Evolutionary conservation across 2,329 filamentous ascomycete genomes (phyloP), one percentile per base, ranked within the genome.

Genomic region (Trichoderma sp.): DNA sequence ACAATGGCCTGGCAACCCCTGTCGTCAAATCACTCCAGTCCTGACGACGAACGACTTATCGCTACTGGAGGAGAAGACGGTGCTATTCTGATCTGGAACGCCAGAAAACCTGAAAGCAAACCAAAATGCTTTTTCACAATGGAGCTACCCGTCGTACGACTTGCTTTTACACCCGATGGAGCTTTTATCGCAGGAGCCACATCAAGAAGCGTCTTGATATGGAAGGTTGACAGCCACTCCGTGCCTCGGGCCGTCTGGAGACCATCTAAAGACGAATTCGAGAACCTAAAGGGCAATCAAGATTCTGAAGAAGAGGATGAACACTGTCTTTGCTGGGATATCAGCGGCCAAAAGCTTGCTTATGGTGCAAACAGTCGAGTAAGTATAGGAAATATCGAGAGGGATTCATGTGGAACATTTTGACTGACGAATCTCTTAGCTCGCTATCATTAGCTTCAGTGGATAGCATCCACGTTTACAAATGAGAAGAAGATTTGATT

Each of bases 291-390:
- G 39, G 10, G 37, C 28, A 55, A 55, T 16, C 63, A 55, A 46
- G 63, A 66, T 18, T 49, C 63, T 8, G 87, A 89, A 26, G 87
- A 89, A 55, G 87, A 89, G 72, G 85, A 89, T 56, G 84, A 86
- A 70, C 86, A 89, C 73, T 89, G 86, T 67, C 75, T 90, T 21
- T 85, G 84, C 71, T 90, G 88, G 88, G 87, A 90, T 77, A 81
- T 84, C 5, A 84, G 84, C 61, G 88, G 88, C 5, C 84, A 87
- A 71, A 89, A 86, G 73, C 79, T 90, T 68, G 88, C 88, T 0
- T 90, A 89, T 75, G 88, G 87, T 18, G 84, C 86, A 6, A 89
- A 89, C 73, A 89, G 84, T 73, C 81, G 85, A 75, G 87, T 90
- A 82, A 77, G 87, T 56, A n/a, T n/a, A 34, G 18, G 28, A 28